These are phyloP conservation scores for Leishmania mexicana DNA, from an alignment of 208 protist species.

Conservation along the genomic window DNA sequence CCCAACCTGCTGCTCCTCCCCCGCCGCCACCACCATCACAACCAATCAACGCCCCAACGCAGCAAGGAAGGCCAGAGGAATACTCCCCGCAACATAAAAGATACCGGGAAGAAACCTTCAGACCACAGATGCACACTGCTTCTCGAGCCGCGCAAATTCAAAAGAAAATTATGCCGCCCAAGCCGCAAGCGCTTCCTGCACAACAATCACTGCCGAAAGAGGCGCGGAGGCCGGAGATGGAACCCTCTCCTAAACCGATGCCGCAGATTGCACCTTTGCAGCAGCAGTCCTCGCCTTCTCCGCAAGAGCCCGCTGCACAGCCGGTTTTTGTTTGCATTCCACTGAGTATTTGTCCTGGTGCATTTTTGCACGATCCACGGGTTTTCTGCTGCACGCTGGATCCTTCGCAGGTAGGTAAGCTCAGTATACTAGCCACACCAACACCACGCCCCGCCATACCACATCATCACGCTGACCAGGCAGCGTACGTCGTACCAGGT, in stretches of 20 bases:
- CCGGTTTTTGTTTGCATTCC: constrained; percentile 69
- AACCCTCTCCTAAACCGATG: background rate
- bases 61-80: background rate
- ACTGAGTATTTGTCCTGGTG: constrained; percentile 45
- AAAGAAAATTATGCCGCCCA: background rate
- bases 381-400: constrained; percentile 61
- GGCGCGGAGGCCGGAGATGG: background rate
- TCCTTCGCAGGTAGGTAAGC: constrained; percentile 43
- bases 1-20: background rate
- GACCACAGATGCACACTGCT: background rate
- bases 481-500: background rate
- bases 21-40: background rate
- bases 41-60: background rate
- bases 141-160: background rate
- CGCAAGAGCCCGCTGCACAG: background rate
- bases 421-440: constrained; percentile 17
- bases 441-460: background rate
- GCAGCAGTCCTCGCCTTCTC: background rate
- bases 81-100: background rate
- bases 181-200: background rate
- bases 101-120: background rate
- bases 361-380: constrained; percentile 61
- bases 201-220: background rate
- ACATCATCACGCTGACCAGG: background rate
- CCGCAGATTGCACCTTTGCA: background rate